A percentile compares a stretch with the other conserved stretches of the same genome.
phyloP scores from a whole-genome alignment of 2,329 filamentous ascomycete species.

The Rutstroemia sp. region DNA sequence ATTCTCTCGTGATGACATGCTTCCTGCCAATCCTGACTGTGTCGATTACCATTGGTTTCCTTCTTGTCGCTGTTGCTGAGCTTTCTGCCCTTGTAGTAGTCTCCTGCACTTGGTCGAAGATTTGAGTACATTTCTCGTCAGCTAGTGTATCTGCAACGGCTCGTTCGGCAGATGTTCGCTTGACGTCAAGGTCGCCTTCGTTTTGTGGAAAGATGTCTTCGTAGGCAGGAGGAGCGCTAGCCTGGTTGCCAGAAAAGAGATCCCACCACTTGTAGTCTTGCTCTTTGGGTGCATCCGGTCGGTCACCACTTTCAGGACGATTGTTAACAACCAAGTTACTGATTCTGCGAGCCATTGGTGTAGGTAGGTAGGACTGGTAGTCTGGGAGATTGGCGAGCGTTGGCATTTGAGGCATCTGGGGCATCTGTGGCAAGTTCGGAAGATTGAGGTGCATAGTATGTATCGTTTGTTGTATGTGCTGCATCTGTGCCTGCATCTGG shows the following conservation, averaged over 20 bases:
- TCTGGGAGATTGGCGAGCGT: constrained; percentile 58
- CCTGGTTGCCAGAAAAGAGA: constrained; percentile 46
- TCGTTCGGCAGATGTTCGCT: constrained; percentile 49
- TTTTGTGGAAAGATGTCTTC: constrained; percentile 64
- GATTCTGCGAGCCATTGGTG: constrained; percentile 62
- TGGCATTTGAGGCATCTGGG: constrained; percentile 33
- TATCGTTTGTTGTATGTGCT: constrained; percentile 64
- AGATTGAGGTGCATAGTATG: constrained; percentile 47
- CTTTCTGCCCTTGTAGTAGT: constrained; percentile 15
- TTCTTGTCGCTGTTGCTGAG: constrained; percentile 34
- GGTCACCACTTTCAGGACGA: constrained; percentile 24
- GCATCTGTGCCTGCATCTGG: constrained; percentile 45
- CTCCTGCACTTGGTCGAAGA: constrained; percentile 40
- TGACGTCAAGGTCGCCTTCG: constrained; percentile 39
- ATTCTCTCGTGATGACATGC: constrained; percentile 56
- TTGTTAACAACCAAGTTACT: constrained; percentile 58
- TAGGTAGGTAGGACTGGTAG: constrained; percentile 60
- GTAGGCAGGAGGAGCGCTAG: constrained; percentile 63
- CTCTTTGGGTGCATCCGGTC: constrained; percentile 32
- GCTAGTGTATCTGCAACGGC: constrained; percentile 52
- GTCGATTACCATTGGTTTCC: constrained; percentile 24
- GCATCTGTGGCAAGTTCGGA: constrained; percentile 53
- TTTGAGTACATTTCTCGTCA: constrained; percentile 47
- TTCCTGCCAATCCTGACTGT: constrained; percentile 55
- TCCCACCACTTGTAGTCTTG: constrained; percentile 61